Base-by-base conservation (phyloP, 2,329 filamentous ascomycete genomes). In the Penicillium sp. region DNA sequence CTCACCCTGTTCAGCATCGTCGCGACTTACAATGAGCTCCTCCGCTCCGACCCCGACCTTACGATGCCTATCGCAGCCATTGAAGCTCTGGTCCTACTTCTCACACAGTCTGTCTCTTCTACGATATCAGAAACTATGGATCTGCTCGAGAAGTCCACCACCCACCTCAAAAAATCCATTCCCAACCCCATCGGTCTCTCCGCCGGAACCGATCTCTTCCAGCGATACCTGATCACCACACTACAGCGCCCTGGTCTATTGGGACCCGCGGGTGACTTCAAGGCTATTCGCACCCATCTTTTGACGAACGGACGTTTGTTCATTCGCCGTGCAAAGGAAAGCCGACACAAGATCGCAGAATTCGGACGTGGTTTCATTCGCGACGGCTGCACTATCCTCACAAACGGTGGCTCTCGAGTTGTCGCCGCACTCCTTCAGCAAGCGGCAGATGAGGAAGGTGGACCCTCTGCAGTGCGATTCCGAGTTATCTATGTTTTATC, bases 41-140 rank as follows among this genome's bases (percentile, higher is more conserved):
- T 89, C 56, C 69, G 69, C 54, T 81, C 83, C 48, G 92, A 97
- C 72, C 82, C 88, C 10, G 90, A 96, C 58, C 83, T 97, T 49
- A 97, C 93, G 34, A 97, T 96, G 85, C 92, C 94, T 59, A 90
- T 99, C 51, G 94, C 94, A 18, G 92, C 92, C 55, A 96, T 96
- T 70, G 90, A 96, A 77, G 87, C 92, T 27, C 83, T 99, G 55
- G 94, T 97, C 63, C 85, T 88, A 68, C 88, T 94, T 56, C 88
- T 97, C 55, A 87, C 88, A 68, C 83, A 88, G 60, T 89, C 87
- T 43, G 86, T 87, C 58, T 88, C 91, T 6, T 89, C 87, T 21
- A 99, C 94, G 54, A 90, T 96, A 66, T 93, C 89, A 76, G 94
- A 99, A 79, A 97, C 93, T 34, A 88, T 97, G 70, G 88, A 93